A percentile compares a stretch with the other conserved stretches of the same genome.
Evolutionary conservation across 2,329 filamentous ascomycete species (phyloP).

Genomic region (Proliferodiscus dingleyae): DNA sequence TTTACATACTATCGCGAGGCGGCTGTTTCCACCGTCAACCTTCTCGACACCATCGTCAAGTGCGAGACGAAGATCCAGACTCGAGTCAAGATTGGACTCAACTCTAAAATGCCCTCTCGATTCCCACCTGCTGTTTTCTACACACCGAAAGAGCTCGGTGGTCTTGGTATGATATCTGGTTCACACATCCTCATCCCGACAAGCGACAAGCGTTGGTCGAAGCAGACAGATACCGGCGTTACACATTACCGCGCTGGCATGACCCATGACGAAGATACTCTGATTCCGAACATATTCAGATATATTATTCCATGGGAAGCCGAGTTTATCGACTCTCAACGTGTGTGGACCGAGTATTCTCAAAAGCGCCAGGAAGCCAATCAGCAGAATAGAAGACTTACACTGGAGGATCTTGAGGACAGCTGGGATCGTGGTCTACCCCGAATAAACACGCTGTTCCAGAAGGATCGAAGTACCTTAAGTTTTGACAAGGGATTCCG

Average conservation of each 20-base stretch:
- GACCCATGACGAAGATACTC: conserved; percentile 95
- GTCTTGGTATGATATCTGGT: conserved; percentile 97
- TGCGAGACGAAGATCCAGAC: conserved; percentile 99
- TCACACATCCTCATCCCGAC: conserved; percentile 97
- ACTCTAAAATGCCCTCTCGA: conserved; percentile 98
- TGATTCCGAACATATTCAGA: conserved; percentile 98
- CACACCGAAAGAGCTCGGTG: conserved; percentile 94
- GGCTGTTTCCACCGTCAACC: conserved; percentile 87
- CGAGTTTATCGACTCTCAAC: conserved; percentile 97
- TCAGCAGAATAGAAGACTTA: conserved; percentile 91
- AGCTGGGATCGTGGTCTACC: conserved; percentile 97
- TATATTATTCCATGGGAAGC: conserved; percentile 99
- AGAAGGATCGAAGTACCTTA: conserved; percentile 94
- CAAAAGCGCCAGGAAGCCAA: conserved; percentile 97
- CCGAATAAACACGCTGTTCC: conserved; percentile 97
- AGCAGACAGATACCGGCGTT: conserved; percentile 95
- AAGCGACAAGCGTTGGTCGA: conserved; percentile 96
- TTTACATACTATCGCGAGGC: conserved; percentile 99
- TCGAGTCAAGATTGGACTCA: conserved; percentile 94
- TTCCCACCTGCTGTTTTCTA: conserved; percentile 99
- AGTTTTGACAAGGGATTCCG: conserved; percentile 99
- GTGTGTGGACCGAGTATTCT: conserved; percentile 98
- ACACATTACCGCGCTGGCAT: conserved; percentile 97
- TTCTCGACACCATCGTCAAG: conserved; percentile 97
- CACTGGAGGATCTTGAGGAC: conserved; percentile 92